Conservation (phyloP, 2,329 filamentous ascomycete species). For the Colletotrichum tropicale region DNA sequence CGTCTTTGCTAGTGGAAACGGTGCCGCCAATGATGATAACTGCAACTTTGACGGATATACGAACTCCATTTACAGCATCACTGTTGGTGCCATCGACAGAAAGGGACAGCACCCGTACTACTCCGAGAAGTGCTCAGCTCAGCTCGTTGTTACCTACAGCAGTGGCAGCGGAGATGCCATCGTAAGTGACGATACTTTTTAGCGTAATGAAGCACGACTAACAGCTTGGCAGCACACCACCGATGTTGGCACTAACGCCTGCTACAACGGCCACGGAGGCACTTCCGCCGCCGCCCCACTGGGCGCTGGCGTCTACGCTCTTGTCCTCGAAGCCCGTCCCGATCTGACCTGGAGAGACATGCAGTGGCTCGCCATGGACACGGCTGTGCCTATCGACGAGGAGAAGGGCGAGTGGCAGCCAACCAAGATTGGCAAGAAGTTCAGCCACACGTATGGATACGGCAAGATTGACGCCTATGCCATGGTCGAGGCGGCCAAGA, state of each 20-base stretch:
- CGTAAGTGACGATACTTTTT: constrained; percentile 42
- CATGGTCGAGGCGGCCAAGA: constrained; percentile 84
- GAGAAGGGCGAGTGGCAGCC: constrained; percentile 77
- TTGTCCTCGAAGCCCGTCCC: constrained; percentile 83
- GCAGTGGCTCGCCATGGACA: constrained; percentile 88
- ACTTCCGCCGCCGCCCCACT: constrained; percentile 95
- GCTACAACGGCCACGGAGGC: constrained; percentile 84
- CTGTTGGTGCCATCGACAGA: constrained; percentile 89
- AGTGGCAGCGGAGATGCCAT: constrained; percentile 89
- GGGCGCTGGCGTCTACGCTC: constrained; percentile 88
- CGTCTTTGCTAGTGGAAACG: constrained; percentile 96
- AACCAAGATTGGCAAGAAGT: constrained; percentile 81
- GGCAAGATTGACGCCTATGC: constrained; percentile 91
- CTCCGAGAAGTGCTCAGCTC: constrained; percentile 93
- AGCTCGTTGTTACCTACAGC: constrained; percentile 95
- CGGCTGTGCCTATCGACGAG: constrained; percentile 79
- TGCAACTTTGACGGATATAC: constrained; percentile 99
- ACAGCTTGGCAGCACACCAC: constrained; percentile 74
- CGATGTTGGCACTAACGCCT: constrained; percentile 84
- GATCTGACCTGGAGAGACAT: constrained; percentile 93
- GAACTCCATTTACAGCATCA: constrained; percentile 99
- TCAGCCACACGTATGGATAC: constrained; percentile 94
- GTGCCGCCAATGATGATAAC: constrained; percentile 85
- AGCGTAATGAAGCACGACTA: constrained; percentile 15
- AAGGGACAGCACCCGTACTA: constrained; percentile 92